Evolutionary conservation across 1,284 basidiomycete species (phyloP).

Genomic region (Anthracocystis walkeri): DNA sequence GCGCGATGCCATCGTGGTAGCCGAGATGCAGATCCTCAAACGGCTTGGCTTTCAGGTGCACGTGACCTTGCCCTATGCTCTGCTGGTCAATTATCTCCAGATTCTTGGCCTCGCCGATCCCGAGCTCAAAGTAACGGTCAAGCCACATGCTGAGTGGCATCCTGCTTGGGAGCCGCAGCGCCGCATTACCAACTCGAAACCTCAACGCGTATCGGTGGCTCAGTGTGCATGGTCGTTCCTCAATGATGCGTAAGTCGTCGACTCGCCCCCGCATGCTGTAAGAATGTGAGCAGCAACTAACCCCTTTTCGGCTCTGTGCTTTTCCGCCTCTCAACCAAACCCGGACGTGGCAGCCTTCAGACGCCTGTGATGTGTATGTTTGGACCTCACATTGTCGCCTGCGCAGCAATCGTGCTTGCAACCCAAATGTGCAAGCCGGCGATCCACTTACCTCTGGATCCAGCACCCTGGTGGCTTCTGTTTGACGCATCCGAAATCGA

Average conservation of each 20-base stretch:
- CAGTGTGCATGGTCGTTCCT: conserved; percentile 69
- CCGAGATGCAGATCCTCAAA: conserved; percentile 98
- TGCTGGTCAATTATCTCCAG: conserved; percentile 92
- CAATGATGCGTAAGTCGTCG: conserved; percentile 69
- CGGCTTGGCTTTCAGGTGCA: conserved; percentile 71
- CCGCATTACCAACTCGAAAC: neutral
- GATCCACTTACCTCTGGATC: conserved; percentile 65
- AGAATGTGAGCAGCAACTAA: neutral
- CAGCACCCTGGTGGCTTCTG: conserved; percentile 70
- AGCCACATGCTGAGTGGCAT: neutral
- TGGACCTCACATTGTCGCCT: conserved; percentile 86
- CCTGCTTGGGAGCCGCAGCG: neutral
- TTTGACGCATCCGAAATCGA: conserved; percentile 68
- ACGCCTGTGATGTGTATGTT: conserved; percentile 90
- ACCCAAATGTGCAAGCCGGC: conserved; percentile 38
- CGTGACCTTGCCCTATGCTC: conserved; percentile 91
- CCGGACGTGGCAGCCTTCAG: conserved; percentile 76
- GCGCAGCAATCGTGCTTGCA: conserved; percentile 73
- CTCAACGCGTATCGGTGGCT: conserved; percentile 32
- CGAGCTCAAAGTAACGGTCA: conserved; percentile 10
- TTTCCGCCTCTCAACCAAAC: neutral
- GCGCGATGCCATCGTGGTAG: conserved; percentile 84
- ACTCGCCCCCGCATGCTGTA: neutral
- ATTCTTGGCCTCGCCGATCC: conserved; percentile 78
- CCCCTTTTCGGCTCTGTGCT: neutral